Base-by-base conservation (phyloP, 2,329 filamentous ascomycete species). In the Septoria petroselini region DNA sequence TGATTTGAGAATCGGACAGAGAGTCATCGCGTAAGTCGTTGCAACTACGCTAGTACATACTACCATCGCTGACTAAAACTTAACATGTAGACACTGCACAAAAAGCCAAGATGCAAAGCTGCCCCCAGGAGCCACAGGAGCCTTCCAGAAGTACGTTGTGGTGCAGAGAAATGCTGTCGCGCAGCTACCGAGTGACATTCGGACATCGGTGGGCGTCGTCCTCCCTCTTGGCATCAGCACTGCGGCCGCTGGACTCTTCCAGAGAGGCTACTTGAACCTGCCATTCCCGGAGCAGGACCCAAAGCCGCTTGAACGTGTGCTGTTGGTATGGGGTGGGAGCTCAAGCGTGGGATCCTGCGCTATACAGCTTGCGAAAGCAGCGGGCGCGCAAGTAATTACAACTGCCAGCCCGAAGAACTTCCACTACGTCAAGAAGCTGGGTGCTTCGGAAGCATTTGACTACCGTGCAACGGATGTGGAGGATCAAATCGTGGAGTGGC, bases 251-350 rank as follows among this genome's bases (percentile, higher is more conserved):
- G 68, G 66, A 8, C 63, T 65, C 4, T 65, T 55, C 17, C 60
- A 62, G 19, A 53, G 55, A 35, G 52, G 47, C 46, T 63, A 55
- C 45, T 53, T 65, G n/a, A 35, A 40, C 18, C 48, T 66, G 0
- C 62, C 59, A 3, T 50, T 48, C 15, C 62, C 62, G 7, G 41
- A 43, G 1, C 11, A 48, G n/a, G 46, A 55, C 2, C 50, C 57
- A n/a, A 53, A 51, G 7, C 39, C 53, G 5, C 51, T 48, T 4
- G 48, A 48, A 6, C 64, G 67, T 23, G 67, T 68, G 3, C 65
- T 80, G 30, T 61, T 80, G 23, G 61, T 80, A 42, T 80, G 77
- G 77, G 77, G 77, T 19, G 77, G 75, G 1, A 71, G 71, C 7
- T 75, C 75, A 11, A 78, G 74, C 18, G 77, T 80, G 1, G 78